These are phyloP conservation scores for Pythium phragmiticola DNA, from an alignment of 352 stramenopile genomes.

Conservation along the genomic window DNA sequence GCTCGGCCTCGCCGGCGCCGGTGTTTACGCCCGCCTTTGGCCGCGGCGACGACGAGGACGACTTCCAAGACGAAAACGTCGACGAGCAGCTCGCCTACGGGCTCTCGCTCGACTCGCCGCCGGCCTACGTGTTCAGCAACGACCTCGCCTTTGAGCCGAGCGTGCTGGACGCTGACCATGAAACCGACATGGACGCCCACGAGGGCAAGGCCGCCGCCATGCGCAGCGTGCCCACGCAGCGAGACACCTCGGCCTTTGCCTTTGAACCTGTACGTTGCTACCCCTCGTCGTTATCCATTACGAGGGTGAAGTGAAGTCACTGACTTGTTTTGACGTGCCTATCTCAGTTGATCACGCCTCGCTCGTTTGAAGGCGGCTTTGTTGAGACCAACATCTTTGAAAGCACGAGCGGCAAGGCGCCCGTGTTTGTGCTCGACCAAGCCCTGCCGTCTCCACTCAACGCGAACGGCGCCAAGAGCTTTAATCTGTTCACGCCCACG, in stretches of 20 bases:
- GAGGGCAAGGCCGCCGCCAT: conserved; percentile 29
- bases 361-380: conserved; percentile 25
- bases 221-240: conserved; percentile 27
- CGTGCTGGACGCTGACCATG: conserved; percentile 13
- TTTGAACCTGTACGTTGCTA: conserved; percentile 23
- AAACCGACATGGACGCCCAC: conserved; percentile 18
- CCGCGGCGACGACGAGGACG: conserved; percentile 1
- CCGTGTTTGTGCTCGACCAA: conserved; percentile 32
- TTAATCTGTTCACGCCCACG: conserved; percentile 20
- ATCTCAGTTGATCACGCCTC: conserved; percentile 23
- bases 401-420: conserved; percentile 19
- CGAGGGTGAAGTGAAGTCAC: background rate
- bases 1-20: background rate
- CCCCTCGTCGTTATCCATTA: background rate
- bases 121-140: conserved; percentile 34
- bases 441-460: conserved; percentile 14
- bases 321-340: conserved; percentile 2
- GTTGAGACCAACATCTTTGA: conserved; percentile 27
- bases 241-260: conserved; percentile 22
- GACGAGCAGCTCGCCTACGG: conserved; percentile 26
- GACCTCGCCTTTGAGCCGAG: conserved; percentile 25
- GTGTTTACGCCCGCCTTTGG: conserved; percentile 27
- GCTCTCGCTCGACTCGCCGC: conserved; percentile 34
- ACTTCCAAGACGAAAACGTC: conserved; percentile 21
- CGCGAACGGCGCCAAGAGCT: conserved; percentile 17